Evolutionary conservation across 176 grass and related monocot genomes (phyloP), one percentile per base, ranked within the genome.

Genomic region (Raddia distichophylla): DNA sequence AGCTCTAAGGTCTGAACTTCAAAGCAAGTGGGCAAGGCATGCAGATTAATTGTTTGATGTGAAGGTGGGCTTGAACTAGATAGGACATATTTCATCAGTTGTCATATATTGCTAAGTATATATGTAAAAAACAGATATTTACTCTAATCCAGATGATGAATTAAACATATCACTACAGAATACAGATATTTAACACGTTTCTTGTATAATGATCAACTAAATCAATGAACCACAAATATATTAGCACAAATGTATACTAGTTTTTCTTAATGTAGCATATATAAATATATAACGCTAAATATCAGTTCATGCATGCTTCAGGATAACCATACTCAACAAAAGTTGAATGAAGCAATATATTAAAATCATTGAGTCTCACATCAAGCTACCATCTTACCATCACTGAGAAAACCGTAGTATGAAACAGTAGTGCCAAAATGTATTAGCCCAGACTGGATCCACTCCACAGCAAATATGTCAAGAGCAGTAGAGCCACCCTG

Each of bases 341-440:
- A 47, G 40, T 35, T 64, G 27, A 70, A 44, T 67, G 37, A 67
- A 16, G 40, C 35, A 49, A 71, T 48, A 60, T 16, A 51, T 48
- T 60, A n/a, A 40, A 79, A 64, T 64, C 32, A 15, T 64, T 33
- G 60, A 63, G 33, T 64, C 33, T 59, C 70, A 18, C 43, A n/a
- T 20, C 3, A 50, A 64, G 65, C 49, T 60, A 69, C 9, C 17
- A 69, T 5, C 42, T 84, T 88, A 91, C 89, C 89, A 85, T 91
- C 90, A 73, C 86, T 88, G 32, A 92, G 82, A 85, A 92, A 92
- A 82, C 86, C 90, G 74, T 86, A 92, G 54, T 92, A 92, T 52
- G 90, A 86, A 67, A 92, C 86, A 57, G 90, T 89, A 61, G 86
- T 85, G 56, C 77, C 89, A 82, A 81, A 91, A 78, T 91, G 89